These are phyloP conservation scores for Phytophthora sp. DNA, from an alignment of 352 stramenopile genomes.

Conservation along the genomic window DNA sequence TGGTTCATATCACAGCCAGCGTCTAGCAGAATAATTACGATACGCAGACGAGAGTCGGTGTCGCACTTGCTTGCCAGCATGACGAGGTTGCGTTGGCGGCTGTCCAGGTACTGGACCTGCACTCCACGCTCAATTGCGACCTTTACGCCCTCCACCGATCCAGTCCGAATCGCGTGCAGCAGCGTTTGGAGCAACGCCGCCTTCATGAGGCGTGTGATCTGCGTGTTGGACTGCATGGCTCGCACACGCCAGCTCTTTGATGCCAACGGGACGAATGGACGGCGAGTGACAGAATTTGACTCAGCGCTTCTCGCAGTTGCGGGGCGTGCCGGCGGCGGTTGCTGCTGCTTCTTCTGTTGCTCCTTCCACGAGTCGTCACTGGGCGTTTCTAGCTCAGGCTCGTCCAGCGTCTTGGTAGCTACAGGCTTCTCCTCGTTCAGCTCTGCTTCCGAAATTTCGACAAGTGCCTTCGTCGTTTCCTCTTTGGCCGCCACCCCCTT, in stretches of 20 bases:
- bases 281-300: constrained; percentile 26
- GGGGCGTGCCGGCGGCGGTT: constrained; percentile 8
- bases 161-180: constrained; percentile 78
- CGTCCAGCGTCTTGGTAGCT: constrained; percentile 25
- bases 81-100: constrained; percentile 78
- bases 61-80: constrained; percentile 87
- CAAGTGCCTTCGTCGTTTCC: constrained; percentile 7
- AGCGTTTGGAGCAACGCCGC: constrained; percentile 85
- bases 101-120: constrained; percentile 78
- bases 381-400: constrained; percentile 31
- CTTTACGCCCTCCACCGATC: constrained; percentile 82
- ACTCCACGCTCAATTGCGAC: constrained; percentile 87
- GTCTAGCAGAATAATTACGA: constrained; percentile 86
- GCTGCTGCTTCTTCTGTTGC: constrained; percentile 16
- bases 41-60: constrained; percentile 77
- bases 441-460: neutral
- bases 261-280: constrained; percentile 56
- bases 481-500: neutral
- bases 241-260: constrained; percentile 56
- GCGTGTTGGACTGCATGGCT: constrained; percentile 65
- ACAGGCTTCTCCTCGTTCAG: constrained; percentile 26
- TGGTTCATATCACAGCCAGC: constrained; percentile 89
- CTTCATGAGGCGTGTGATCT: constrained; percentile 81
- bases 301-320: constrained; percentile 35
- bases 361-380: constrained; percentile 34